phyloP scores from a whole-genome alignment of 2,329 filamentous ascomycete genomes.

The Ceratocystis destructans region DNA sequence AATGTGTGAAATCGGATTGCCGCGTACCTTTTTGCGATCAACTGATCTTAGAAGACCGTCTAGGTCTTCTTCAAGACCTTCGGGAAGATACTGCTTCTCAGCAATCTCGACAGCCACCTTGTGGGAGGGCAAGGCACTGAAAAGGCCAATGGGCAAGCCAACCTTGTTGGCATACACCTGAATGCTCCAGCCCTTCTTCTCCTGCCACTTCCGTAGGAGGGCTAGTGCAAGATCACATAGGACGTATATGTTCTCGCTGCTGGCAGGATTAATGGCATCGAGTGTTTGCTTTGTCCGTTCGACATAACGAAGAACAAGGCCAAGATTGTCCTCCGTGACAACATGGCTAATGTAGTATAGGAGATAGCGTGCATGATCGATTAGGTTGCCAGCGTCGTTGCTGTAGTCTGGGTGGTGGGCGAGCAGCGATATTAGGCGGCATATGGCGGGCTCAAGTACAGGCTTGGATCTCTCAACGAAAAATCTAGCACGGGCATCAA shows the following conservation, averaged over 20 bases:
- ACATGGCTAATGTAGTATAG: slow-evolving; percentile 76
- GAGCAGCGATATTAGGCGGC: slow-evolving; percentile 70
- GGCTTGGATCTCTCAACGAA: slow-evolving; percentile 47
- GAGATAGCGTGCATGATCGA: slow-evolving; percentile 77
- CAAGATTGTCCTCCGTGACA: slow-evolving; percentile 74
- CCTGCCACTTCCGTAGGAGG: slow-evolving; percentile 72
- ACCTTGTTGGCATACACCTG: slow-evolving; percentile 72
- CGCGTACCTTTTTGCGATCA: slow-evolving; percentile 57
- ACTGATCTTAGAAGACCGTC: slow-evolving; percentile 52
- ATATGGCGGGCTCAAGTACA: slow-evolving; percentile 67
- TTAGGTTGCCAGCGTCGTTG: slow-evolving; percentile 49
- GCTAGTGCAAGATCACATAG: slow-evolving; percentile 77
- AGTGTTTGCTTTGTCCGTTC: slow-evolving; percentile 83
- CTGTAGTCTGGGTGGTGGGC: slow-evolving; percentile 90
- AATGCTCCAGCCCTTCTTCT: slow-evolving; percentile 72
- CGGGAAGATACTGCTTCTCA: slow-evolving; percentile 69
- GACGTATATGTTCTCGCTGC: slow-evolving; percentile 66
- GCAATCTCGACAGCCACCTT: slow-evolving; percentile 72
- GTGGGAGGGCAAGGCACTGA: slow-evolving; percentile 60
- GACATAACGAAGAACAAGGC: slow-evolving; percentile 79
- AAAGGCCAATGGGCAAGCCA: slow-evolving; percentile 66
- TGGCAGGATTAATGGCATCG: slow-evolving; percentile 57
- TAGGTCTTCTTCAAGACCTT: slow-evolving; percentile 59
- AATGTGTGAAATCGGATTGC: background rate
- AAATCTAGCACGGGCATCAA: slow-evolving; percentile 61